Base-by-base conservation (phyloP, 2,329 filamentous ascomycete species). In the Teratosphaeria epicoccoides region DNA sequence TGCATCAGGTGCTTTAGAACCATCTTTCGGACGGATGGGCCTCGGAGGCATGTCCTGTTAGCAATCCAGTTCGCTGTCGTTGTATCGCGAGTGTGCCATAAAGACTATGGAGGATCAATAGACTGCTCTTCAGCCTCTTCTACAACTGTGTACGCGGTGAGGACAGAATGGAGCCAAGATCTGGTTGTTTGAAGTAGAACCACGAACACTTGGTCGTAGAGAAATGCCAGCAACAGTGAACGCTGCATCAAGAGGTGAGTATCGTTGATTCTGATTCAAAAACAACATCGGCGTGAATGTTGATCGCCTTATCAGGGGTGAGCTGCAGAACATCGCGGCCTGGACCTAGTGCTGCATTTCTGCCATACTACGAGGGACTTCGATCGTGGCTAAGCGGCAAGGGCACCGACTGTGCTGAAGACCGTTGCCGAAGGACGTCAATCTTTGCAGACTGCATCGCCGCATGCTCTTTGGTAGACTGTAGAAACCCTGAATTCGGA, bases 1-100 rank as follows among this genome's bases (percentile, higher is more conserved):
- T 49, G 56, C 56, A 12, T 62, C 58, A n/a, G 57, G 44, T 5
- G 49, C 46, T 28, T 24, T 52, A 20, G 59, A 57, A 23, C 66
- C 64, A 51, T 65, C 61, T 52, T 66, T 66, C 7, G 63, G 63
- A 47, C 63, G 62, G 43, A 66, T 49, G n/a, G 57, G 60, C 47
- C 64, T 60, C 25, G 63, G 64, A 62, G 64, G 59, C 64, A 66
- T 66, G 33, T 37, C 33, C 33, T 37, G 33, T 37, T 37, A 17
- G 33, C 33, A 37, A 37, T n/a, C 7, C 2, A 17, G 17, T 17
- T 37, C 33, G 33, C 4, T 37, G 11, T 37, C 14, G 33, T n/a
- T 37, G n/a, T 37, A 17, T 37, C 17, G 33, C n/a, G 33, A 37
- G 33, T 37, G 6, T 17, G 33, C 33, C 33, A 37, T 37, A 37